Percentiles rank a stretch among this genome's conserved stretches.
phyloP scores from a whole-genome alignment of 805 yeast genomes.

The Maudiozyma saulgeensis region DNA sequence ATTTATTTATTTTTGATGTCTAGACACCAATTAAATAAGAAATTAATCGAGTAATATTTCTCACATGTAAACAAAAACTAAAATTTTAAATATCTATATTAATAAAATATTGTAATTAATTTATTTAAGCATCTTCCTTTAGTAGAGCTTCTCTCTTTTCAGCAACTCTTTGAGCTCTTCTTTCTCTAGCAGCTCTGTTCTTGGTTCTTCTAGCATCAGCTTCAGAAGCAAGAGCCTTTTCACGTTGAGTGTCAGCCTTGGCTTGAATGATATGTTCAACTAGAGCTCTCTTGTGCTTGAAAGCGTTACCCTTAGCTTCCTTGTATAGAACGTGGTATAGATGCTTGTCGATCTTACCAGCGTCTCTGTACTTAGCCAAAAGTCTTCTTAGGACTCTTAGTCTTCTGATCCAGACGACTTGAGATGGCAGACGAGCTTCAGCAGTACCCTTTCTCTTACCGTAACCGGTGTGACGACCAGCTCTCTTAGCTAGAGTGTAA shows the following conservation, averaged over 20 bases:
- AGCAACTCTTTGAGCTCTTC: constrained; percentile 92
- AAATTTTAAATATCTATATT: not conserved
- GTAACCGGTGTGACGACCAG: constrained; percentile 99
- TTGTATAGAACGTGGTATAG: constrained; percentile 95
- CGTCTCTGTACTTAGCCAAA: constrained; percentile 96
- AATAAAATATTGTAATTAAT: not conserved
- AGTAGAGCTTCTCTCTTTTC: constrained; percentile 97
- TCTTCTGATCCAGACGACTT: constrained; percentile 99
- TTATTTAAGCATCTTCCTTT: constrained; percentile 38
- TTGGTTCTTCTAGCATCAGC: constrained; percentile 98
- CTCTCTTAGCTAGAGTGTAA: constrained; percentile 89
- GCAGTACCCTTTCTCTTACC: constrained; percentile 99
- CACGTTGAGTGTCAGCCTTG: constrained; percentile 99
- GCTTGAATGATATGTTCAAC: constrained; percentile 99
- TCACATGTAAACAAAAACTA: not conserved
- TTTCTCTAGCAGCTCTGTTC: constrained; percentile 98
- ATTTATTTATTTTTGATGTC: constrained; percentile 1
- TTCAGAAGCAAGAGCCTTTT: constrained; percentile 96
- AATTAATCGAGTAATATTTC: not conserved
- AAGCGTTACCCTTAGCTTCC: constrained; percentile 98
- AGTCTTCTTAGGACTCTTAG: constrained; percentile 97
- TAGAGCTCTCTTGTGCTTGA: constrained; percentile 99
- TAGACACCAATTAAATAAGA: not conserved
- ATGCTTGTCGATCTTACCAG: constrained; percentile 99
- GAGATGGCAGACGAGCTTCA: constrained; percentile 98